These are phyloP conservation scores for Neltuma alba DNA, from an alignment of 306 rosid species.

Conservation along the genomic window DNA sequence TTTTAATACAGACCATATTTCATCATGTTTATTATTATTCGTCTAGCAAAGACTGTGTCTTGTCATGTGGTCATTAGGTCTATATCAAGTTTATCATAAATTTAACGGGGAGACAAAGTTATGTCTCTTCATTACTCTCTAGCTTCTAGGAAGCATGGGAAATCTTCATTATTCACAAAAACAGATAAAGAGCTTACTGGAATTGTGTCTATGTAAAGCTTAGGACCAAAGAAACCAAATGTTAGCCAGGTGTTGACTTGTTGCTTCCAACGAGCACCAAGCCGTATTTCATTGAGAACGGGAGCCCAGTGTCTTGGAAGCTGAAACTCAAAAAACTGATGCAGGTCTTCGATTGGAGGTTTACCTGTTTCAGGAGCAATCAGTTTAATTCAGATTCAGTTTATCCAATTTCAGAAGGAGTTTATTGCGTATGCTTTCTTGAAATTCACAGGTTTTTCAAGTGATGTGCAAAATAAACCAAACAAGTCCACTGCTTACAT, in stretches of 20 bases:
- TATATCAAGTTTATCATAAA: not conserved
- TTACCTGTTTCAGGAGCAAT: slow-evolving; percentile 58
- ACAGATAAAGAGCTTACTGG: slow-evolving; percentile 51
- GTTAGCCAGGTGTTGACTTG: slow-evolving; percentile 67
- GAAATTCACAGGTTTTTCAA: slow-evolving; percentile 1
- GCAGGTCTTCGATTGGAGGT: slow-evolving; percentile 83
- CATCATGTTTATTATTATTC: not conserved
- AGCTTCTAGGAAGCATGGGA: slow-evolving; percentile 10
- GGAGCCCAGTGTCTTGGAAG: slow-evolving; percentile 97
- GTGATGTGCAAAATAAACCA: slow-evolving; percentile 25
- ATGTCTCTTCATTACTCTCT: slow-evolving; percentile 11
- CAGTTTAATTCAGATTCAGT: slow-evolving; percentile 8
- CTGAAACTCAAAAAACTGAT: slow-evolving; percentile 89
- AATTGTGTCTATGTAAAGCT: slow-evolving; percentile 77
- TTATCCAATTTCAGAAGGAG: too few species aligned
- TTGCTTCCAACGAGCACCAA: slow-evolving; percentile 76
- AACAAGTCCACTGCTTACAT: slow-evolving; percentile 45
- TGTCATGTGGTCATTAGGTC: not conserved
- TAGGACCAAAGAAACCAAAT: slow-evolving; percentile 79
- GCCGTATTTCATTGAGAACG: slow-evolving; percentile 73
- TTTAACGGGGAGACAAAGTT: not conserved
- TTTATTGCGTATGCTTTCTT: not conserved
- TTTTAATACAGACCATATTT: too few species aligned
- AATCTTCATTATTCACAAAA: slow-evolving; percentile 1
- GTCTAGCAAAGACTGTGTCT: not conserved